phyloP scores from a whole-genome alignment of 2,329 filamentous ascomycete genomes.

The Aureobasidium lini region DNA sequence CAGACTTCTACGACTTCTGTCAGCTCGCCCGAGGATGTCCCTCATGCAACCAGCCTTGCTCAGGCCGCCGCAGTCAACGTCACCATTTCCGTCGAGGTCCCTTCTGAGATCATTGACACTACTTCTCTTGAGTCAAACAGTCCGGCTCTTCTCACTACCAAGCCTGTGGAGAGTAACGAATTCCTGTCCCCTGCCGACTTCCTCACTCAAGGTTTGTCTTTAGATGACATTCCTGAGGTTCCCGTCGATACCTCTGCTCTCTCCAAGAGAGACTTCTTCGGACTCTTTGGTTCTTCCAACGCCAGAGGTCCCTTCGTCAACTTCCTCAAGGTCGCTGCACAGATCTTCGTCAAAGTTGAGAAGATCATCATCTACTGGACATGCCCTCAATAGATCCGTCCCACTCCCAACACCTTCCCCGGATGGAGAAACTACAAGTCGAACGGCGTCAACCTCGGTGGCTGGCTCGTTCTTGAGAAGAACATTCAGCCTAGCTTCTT shows the following conservation, averaged over 20 bases:
- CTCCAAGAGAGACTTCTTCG: background rate
- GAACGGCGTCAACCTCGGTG: conserved; percentile 30
- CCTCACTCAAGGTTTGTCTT: background rate
- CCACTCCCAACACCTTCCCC: background rate
- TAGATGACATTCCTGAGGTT: background rate
- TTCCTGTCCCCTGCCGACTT: background rate
- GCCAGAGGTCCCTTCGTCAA: background rate
- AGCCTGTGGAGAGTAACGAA: background rate
- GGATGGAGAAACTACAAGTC: conserved; percentile 14
- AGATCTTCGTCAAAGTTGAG: background rate
- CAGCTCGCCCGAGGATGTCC: background rate
- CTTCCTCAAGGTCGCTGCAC: background rate
- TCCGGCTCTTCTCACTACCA: background rate
- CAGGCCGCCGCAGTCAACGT: background rate
- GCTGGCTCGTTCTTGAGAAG: conserved; percentile 30
- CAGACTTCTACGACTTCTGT: background rate
- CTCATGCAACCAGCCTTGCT: background rate
- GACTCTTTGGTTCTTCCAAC: background rate
- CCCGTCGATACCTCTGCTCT: background rate
- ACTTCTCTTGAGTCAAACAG: background rate
- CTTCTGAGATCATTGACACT: background rate
- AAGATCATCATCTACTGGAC: background rate
- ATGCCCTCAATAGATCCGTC: background rate
- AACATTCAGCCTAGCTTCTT: conserved; percentile 31
- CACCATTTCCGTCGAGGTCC: background rate